Conservation (phyloP, 2,329 filamentous ascomycete species). For the Aspergillus brasiliensis region DNA sequence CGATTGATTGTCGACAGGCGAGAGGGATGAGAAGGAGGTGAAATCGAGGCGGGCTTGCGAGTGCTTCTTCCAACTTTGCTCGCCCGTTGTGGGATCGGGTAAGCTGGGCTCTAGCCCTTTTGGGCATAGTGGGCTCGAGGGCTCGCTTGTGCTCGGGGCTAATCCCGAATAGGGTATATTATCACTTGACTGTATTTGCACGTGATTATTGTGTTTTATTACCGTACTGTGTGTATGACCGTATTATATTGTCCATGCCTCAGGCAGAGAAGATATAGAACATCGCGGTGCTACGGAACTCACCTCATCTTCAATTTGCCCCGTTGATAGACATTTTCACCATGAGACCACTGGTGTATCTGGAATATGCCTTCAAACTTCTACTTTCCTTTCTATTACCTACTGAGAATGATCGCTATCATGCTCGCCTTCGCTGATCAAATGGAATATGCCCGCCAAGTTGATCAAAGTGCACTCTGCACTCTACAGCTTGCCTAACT, state of each 20-base stretch:
- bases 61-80: conserved; percentile 33
- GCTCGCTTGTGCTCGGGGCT: conserved; percentile 37
- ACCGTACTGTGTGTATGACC: neutral
- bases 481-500: too few relatives aligned
- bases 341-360: too few relatives aligned
- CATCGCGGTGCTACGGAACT: too few relatives aligned
- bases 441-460: too few relatives aligned
- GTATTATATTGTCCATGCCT: neutral
- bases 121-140: conserved; percentile 31
- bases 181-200: conserved; percentile 1
- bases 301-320: too few relatives aligned
- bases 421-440: too few relatives aligned
- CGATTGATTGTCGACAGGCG: conserved; percentile 44
- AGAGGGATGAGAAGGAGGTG: conserved; percentile 40
- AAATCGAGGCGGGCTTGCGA: conserved; percentile 33
- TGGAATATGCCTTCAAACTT: too few relatives aligned
- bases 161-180: conserved; percentile 14
- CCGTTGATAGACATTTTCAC: too few relatives aligned
- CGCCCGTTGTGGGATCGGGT: conserved; percentile 45
- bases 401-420: too few relatives aligned
- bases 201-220: neutral
- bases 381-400: too few relatives aligned
- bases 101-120: conserved; percentile 35
- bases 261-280: neutral
- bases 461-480: too few relatives aligned